Base-by-base conservation (phyloP, 371 early-diverging fungal genomes). In the Circinella umbellata region DNA sequence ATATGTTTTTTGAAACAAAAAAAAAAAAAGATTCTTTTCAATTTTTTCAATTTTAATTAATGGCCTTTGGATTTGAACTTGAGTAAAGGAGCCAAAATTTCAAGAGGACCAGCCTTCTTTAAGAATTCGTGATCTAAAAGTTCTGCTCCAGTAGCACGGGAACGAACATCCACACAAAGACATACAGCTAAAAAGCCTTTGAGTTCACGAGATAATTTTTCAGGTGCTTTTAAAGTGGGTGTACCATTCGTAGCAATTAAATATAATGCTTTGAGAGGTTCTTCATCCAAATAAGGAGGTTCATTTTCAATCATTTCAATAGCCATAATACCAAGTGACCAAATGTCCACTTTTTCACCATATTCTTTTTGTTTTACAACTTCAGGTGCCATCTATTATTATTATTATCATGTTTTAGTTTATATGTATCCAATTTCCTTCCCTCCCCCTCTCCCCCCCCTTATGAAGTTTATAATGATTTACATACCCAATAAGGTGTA, bases 291-390 rank as follows among this genome's bases (percentile, higher is more conserved):
- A 77, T 98, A 99, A 47, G 99, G 99, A 36, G 98, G 98, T 81
- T 96, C 97, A 63, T 95, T 95, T 78, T 98, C 97, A 72, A 98
- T 90, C 96, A 99, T 96, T 82, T 99, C 98, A 74, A 98, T 98
- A 2, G 97, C 95, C 93, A 96, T 94, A 69, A 98, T 96, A 64
- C 96, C 95, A 63, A 95, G 74, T 5, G 96, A 95, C 98, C 98
- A 98, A 66, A 96, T 90, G 81, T 98, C 98, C 11, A 94, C 94
- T 80, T 92, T 93, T 66, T 88, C 88, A 15, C 94, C 95, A 76
- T 98, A 98, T 62, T 94, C 92, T 77, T 94, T 93, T 69, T 93
- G 94, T 80, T 88, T 94, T 65, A 98, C 95, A 0, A 96, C 93
- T 76, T 96, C 98, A 18, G 96, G 96, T 9, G 96, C 93, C 95